Percentiles rank a stretch among this genome's conserved stretches.
These are phyloP conservation scores for Massariosphaeria phaeospora DNA, from an alignment of 495 filamentous ascomycete species.

Conservation along the genomic window DNA sequence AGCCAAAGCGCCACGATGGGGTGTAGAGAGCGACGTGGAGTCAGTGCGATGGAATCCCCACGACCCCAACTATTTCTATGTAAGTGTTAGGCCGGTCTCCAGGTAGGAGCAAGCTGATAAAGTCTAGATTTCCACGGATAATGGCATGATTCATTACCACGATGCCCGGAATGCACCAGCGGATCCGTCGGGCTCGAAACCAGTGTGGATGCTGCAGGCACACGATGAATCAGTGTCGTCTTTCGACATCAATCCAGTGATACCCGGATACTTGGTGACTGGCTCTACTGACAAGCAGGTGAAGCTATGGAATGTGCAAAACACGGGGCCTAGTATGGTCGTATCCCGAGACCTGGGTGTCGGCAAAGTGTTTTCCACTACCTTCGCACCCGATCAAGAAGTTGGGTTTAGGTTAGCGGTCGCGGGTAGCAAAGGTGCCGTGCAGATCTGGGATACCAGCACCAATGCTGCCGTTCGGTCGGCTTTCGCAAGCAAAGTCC, in stretches of 20 bases:
- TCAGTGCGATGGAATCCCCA: constrained; percentile 88
- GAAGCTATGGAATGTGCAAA: constrained; percentile 90
- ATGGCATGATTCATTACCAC: constrained; percentile 80
- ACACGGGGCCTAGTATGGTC: constrained; percentile 78
- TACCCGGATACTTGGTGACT: constrained; percentile 89
- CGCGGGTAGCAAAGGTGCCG: constrained; percentile 87
- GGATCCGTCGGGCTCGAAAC: constrained; percentile 65
- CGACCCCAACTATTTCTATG: constrained; percentile 86
- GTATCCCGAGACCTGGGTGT: constrained; percentile 86
- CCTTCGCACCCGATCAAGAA: constrained; percentile 81
- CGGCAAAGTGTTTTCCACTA: constrained; percentile 87
- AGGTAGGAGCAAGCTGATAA: not conserved
- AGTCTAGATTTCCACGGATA: constrained; percentile 69
- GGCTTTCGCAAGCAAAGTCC: constrained; percentile 72
- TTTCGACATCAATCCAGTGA: constrained; percentile 84
- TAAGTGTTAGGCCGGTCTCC: constrained; percentile 20
- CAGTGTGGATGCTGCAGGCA: constrained; percentile 90
- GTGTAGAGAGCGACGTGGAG: constrained; percentile 92
- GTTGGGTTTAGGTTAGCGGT: constrained; percentile 89
- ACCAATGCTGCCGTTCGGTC: constrained; percentile 87
- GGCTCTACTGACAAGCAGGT: constrained; percentile 89
- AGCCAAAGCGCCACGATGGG: constrained; percentile 71
- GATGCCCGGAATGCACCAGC: constrained; percentile 69
- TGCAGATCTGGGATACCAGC: constrained; percentile 94
- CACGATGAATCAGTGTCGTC: constrained; percentile 90